These are phyloP conservation scores for Lenwebbia sp. DNA, from an alignment of 345 rosid species.

Conservation along the genomic window DNA sequence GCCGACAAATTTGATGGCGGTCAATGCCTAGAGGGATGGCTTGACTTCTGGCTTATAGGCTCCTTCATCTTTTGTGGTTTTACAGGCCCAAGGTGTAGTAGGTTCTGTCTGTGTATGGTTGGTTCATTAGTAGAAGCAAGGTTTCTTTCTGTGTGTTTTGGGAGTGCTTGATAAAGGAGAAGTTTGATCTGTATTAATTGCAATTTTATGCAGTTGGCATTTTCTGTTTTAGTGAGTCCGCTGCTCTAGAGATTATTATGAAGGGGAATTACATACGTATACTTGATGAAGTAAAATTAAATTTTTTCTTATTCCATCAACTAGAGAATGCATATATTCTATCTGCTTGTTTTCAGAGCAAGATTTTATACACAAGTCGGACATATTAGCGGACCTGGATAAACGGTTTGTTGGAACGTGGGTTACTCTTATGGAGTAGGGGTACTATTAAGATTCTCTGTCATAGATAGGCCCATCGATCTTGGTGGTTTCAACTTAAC, in stretches of 20 bases:
- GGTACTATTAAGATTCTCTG: background rate
- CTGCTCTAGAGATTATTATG: background rate
- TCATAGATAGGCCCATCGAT: background rate
- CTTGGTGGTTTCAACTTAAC: background rate
- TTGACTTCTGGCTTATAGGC: background rate
- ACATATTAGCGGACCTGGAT: background rate
- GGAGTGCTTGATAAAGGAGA: background rate
- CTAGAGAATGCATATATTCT: background rate
- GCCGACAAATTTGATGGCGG: background rate
- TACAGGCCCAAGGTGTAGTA: background rate
- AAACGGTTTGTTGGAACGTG: background rate
- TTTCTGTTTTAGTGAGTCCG: background rate
- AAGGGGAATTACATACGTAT: background rate
- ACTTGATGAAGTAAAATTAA: background rate
- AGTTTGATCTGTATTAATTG: background rate
- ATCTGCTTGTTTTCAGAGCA: background rate
- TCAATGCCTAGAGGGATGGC: background rate
- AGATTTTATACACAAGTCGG: background rate
- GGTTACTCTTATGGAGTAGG: background rate
- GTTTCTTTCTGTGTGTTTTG: background rate
- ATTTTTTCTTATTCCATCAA: background rate
- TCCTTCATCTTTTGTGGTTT: background rate
- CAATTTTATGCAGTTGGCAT: background rate
- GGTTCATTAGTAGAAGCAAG: background rate
- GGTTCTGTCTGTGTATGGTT: background rate